These are phyloP conservation scores for Leonotis leonurus DNA, from an alignment of 257 asterid species.

Conservation along the genomic window DNA sequence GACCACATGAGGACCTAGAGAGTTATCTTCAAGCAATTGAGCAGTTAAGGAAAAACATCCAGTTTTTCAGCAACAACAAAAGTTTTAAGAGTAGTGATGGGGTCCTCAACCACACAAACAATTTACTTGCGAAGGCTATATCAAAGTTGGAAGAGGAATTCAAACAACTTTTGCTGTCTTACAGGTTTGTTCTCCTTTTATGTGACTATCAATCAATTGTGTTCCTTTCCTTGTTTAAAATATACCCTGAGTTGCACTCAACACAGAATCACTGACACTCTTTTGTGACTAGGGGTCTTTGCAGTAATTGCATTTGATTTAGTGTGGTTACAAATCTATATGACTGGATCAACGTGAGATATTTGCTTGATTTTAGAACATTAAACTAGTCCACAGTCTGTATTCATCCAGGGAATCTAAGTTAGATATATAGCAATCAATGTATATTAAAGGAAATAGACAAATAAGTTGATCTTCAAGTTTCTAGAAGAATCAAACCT, in stretches of 20 bases:
- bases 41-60: slow-evolving; percentile 74
- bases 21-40: slow-evolving; percentile 93
- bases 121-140: slow-evolving; percentile 84
- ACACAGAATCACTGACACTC: background rate
- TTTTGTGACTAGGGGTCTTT: background rate
- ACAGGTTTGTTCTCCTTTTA: slow-evolving; percentile 48
- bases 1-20: slow-evolving; percentile 96
- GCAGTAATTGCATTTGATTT: background rate
- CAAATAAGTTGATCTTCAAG: background rate
- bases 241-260: background rate
- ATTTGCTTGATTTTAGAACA: background rate
- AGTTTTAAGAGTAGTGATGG: slow-evolving; percentile 98
- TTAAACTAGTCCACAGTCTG: background rate
- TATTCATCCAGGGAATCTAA: background rate
- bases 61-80: slow-evolving; percentile 83
- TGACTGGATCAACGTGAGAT: background rate
- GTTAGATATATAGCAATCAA: background rate
- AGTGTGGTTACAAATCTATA: background rate
- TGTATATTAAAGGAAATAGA: background rate
- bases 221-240: background rate
- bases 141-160: slow-evolving; percentile 95
- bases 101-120: slow-evolving; percentile 77
- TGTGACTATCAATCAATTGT: background rate
- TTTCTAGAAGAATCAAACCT: background rate
- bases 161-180: slow-evolving; percentile 66